Evolutionary conservation across 1,139 yeast genomes (phyloP).

Genomic region (Wickerhamiella infanticola): DNA sequence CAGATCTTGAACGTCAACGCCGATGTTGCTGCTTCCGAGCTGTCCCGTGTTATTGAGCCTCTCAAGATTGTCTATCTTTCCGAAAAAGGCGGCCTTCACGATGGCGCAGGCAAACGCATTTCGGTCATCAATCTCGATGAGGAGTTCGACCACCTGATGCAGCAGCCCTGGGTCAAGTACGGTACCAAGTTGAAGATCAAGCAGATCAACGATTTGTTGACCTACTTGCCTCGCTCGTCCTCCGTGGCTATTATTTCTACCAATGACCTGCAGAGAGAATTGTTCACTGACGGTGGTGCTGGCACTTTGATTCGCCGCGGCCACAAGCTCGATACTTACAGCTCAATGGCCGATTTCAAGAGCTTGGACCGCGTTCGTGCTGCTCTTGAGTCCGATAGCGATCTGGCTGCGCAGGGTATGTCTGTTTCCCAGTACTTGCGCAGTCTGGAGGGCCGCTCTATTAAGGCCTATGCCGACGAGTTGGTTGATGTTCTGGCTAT

Average conservation of each 20-base stretch:
- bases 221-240: constrained; percentile 89
- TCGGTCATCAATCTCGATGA: constrained; percentile 87
- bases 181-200: constrained; percentile 95
- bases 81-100: constrained; percentile 94
- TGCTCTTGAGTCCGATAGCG: constrained; percentile 65
- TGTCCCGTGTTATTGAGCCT: constrained; percentile 94
- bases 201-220: constrained; percentile 86
- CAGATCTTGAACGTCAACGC: constrained; percentile 96
- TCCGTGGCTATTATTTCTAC: constrained; percentile 96
- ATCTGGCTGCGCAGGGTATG: constrained; percentile 50
- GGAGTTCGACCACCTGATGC: constrained; percentile 80
- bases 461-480: constrained; percentile 86
- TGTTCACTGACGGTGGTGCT: constrained; percentile 97
- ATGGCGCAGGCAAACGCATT: constrained; percentile 82
- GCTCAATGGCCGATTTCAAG: constrained; percentile 48
- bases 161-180: constrained; percentile 95
- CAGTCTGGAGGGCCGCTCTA: constrained; percentile 42
- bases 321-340: constrained; percentile 62
- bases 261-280: constrained; percentile 86
- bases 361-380: constrained; percentile 60
- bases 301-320: constrained; percentile 98
- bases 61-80: constrained; percentile 88
- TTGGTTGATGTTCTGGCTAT: constrained; percentile 90
- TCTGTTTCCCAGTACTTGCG: constrained; percentile 76
- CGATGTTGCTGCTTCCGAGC: constrained; percentile 96